These are phyloP conservation scores for Phytopythium ostracodes DNA, from an alignment of 352 stramenopile genomes.

Conservation along the genomic window DNA sequence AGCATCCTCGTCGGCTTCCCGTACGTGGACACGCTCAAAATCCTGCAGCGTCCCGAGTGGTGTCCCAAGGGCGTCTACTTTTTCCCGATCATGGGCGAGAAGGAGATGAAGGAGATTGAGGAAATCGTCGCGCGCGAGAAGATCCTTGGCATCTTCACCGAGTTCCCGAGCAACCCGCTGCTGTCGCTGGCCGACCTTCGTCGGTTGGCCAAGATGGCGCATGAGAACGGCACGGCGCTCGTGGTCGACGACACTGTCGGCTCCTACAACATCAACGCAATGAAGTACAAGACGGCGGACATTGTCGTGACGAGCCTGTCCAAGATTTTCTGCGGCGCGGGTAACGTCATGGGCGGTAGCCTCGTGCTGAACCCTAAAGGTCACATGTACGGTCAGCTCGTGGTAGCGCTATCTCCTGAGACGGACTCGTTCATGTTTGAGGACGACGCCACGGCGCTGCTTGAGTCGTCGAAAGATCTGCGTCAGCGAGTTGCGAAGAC, in stretches of 20 bases:
- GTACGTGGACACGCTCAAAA: slow-evolving; percentile 94
- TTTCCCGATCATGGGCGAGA: slow-evolving; percentile 77
- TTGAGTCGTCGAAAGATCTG: slow-evolving; percentile 64
- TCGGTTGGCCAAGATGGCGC: slow-evolving; percentile 72
- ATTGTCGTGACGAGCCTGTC: slow-evolving; percentile 90
- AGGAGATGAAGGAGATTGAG: slow-evolving; percentile 57
- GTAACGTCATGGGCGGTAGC: slow-evolving; percentile 90
- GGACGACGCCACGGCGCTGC: slow-evolving; percentile 47
- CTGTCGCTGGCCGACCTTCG: slow-evolving; percentile 83
- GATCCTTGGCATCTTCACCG: slow-evolving; percentile 89
- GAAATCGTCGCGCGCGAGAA: slow-evolving; percentile 61
- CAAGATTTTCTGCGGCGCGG: slow-evolving; percentile 91
- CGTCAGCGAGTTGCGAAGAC: slow-evolving; percentile 60
- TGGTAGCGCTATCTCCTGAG: slow-evolving; percentile 24
- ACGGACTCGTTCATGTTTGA: slow-evolving; percentile 60
- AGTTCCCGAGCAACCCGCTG: slow-evolving; percentile 93
- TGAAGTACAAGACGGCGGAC: slow-evolving; percentile 75
- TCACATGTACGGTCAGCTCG: slow-evolving; percentile 37
- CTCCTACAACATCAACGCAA: slow-evolving; percentile 90
- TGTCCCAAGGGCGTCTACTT: slow-evolving; percentile 86
- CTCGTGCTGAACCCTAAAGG: slow-evolving; percentile 84
- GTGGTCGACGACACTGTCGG: slow-evolving; percentile 90
- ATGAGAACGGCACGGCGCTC: slow-evolving; percentile 83
- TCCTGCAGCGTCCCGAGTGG: slow-evolving; percentile 85
- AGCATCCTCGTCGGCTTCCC: slow-evolving; percentile 91